These are phyloP conservation scores for Teratosphaeria epicoccoides DNA, from an alignment of 2,329 filamentous ascomycete species.

Conservation along the genomic window DNA sequence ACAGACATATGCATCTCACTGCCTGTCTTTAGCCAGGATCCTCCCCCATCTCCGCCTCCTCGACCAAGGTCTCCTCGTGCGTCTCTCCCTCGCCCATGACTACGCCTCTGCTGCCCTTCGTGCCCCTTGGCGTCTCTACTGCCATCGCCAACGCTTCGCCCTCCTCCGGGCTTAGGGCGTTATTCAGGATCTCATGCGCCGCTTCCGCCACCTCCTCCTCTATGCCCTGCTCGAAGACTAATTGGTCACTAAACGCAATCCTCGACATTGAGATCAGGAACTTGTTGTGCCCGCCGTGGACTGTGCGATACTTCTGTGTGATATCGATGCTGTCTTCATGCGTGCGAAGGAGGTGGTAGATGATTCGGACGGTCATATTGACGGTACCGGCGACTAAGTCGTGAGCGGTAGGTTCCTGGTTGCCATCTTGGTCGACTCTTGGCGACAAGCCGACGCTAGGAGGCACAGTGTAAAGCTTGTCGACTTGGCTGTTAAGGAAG, in stretches of 20 bases:
- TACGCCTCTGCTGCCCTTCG: constrained; percentile 4
- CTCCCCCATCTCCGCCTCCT: constrained; percentile 1
- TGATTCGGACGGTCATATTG: constrained; percentile 49
- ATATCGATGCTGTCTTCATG: constrained; percentile 55
- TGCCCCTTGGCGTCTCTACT: constrained; percentile 29
- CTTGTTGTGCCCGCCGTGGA: constrained; percentile 66
- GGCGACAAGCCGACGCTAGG: constrained; percentile 18
- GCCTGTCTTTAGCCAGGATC: neutral
- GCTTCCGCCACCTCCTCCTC: constrained; percentile 68
- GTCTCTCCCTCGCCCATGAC: neutral
- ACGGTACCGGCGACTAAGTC: constrained; percentile 39
- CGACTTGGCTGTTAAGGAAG: constrained; percentile 63
- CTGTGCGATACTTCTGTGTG: constrained; percentile 57
- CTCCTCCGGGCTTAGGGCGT: constrained; percentile 70
- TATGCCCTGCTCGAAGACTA: constrained; percentile 66
- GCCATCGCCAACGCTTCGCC: constrained; percentile 48
- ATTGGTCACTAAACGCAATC: constrained; percentile 73
- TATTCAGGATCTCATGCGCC: constrained; percentile 71
- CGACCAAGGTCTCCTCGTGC: neutral
- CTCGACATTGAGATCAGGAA: constrained; percentile 72
- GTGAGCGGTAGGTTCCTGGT: constrained; percentile 24
- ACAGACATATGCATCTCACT: too few species aligned
- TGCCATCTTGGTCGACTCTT: constrained; percentile 5
- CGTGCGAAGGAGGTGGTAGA: constrained; percentile 47
- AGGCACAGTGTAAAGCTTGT: constrained; percentile 41